phyloP scores from a whole-genome alignment of 2,329 filamentous ascomycete species.

The Emydomyces testavorans region DNA sequence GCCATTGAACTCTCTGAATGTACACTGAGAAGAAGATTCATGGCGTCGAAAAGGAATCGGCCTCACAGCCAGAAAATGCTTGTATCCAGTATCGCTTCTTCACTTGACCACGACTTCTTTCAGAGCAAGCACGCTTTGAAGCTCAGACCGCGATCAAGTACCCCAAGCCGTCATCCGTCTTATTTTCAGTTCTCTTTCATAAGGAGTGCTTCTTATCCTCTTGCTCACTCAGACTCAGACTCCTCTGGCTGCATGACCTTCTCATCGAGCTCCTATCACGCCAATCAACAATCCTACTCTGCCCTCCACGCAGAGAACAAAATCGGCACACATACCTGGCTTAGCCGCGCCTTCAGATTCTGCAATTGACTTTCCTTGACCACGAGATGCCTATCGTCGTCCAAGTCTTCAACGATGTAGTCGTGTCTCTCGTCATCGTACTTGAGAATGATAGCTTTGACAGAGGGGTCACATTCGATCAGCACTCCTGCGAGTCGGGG shows the following conservation, averaged over 20 bases:
- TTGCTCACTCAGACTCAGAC: constrained; percentile 32
- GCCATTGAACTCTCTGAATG: no score
- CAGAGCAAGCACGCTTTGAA: no score
- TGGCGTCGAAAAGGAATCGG: no score
- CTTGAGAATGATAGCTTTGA: constrained; percentile 40
- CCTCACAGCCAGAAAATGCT: no score
- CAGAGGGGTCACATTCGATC: constrained; percentile 39
- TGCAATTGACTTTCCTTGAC: constrained; percentile 38
- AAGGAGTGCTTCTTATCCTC: no score
- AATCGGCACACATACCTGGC: constrained; percentile 26
- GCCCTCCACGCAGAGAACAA: not conserved
- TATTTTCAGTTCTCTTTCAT: no score
- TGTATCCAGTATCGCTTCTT: no score
- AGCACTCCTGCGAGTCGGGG: constrained; percentile 29
- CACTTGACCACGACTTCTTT: no score
- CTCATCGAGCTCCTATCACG: constrained; percentile 34
- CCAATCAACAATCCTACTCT: not conserved
- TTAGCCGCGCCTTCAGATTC: constrained; percentile 33
- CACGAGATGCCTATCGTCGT: constrained; percentile 36
- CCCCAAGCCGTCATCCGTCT: no score
- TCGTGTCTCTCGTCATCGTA: constrained; percentile 38
- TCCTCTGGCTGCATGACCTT: constrained; percentile 39
- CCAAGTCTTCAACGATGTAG: constrained; percentile 39
- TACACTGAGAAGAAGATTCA: no score
- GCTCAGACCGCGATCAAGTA: no score